phyloP scores from a whole-genome alignment of 768 basidiomycete species.

The Krasilnikovozyma curviuscula region DNA sequence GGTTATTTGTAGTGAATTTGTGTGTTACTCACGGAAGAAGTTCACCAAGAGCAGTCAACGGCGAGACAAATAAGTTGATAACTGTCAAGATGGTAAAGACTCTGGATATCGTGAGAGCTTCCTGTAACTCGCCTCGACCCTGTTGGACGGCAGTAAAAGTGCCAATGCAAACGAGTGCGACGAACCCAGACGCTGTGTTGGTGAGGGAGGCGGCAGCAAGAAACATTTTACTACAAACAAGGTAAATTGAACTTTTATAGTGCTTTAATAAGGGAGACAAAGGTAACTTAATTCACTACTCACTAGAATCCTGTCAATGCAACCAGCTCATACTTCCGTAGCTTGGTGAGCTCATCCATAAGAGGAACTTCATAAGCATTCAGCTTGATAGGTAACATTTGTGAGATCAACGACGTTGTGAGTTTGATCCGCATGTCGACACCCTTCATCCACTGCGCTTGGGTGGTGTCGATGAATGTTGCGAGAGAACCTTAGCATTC shows the following conservation, averaged over 20 bases:
- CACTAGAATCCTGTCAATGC: slow-evolving; percentile 1
- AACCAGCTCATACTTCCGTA: neutral
- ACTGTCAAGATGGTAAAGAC: slow-evolving; percentile 3
- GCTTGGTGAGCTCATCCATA: neutral
- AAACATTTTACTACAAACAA: neutral
- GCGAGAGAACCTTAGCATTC: too few relatives aligned
- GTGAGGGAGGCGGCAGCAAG: neutral
- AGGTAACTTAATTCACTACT: too few relatives aligned
- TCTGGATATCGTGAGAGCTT: neutral
- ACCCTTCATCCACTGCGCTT: slow-evolving; percentile 3
- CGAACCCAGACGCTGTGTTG: neutral
- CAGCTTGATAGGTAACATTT: slow-evolving; percentile 7
- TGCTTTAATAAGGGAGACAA: too few relatives aligned
- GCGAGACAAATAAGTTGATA: neutral
- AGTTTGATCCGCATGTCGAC: slow-evolving; percentile 7
- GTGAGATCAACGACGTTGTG: slow-evolving; percentile 2
- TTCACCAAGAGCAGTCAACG: too few relatives aligned
- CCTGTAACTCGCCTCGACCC: neutral
- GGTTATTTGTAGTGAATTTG: too few relatives aligned
- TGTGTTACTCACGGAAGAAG: too few relatives aligned
- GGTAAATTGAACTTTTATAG: too few relatives aligned
- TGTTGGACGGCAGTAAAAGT: neutral
- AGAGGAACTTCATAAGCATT: neutral
- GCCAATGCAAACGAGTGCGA: neutral
- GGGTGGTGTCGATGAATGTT: neutral